Conservation (phyloP, 179 eudicot genomes). For the Kewa caespitosa region DNA sequence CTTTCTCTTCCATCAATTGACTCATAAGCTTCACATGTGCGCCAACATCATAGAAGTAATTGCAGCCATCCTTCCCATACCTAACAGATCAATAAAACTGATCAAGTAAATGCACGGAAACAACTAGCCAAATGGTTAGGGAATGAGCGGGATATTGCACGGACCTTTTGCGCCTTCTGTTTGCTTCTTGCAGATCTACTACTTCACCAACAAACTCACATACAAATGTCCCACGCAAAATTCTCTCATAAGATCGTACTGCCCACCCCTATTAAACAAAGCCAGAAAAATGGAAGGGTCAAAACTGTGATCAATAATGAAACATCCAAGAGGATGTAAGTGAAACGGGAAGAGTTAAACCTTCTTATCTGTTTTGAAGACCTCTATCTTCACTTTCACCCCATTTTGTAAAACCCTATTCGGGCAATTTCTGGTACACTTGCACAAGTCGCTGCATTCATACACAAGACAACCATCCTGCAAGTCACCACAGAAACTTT, state of each 20-base stretch:
- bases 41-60: conserved; percentile 61
- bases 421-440: conserved; percentile 66
- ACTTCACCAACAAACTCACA: conserved; percentile 92
- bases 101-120: neutral
- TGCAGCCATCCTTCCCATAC: conserved; percentile 51
- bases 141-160: conserved; percentile 1
- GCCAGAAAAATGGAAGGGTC: conserved; percentile 9
- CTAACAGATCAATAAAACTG: conserved; percentile 34
- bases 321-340: neutral
- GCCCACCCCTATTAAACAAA: conserved; percentile 78
- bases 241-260: conserved; percentile 70
- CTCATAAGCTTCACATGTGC: conserved; percentile 48
- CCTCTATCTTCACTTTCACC: conserved; percentile 64
- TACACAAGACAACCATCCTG: conserved; percentile 87
- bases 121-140: neutral
- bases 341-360: conserved; percentile 29
- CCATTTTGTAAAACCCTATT: conserved; percentile 97
- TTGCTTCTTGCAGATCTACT: conserved; percentile 66
- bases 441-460: conserved; percentile 81
- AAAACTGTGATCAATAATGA: conserved; percentile 9
- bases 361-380: conserved; percentile 82
- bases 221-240: conserved; percentile 70
- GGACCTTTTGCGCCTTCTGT: conserved; percentile 68
- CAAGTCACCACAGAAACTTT: conserved; percentile 4
- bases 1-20: conserved; percentile 51